Evolutionary conservation across 73 alveolate species (phyloP).

Genomic region (Paraurostyla sp.): DNA sequence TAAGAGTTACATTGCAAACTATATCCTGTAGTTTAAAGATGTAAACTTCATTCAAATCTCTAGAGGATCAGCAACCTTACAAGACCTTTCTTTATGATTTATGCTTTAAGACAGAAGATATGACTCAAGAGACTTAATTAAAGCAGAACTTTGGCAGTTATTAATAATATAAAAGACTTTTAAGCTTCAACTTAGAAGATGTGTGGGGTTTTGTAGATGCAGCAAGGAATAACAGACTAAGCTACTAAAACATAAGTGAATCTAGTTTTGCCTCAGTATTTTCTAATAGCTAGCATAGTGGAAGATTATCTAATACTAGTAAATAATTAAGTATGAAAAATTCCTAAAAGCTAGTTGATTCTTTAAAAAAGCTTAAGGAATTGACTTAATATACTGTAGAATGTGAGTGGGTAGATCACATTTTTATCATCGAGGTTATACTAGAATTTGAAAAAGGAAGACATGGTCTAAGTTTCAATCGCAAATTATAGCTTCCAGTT

Average conservation of each 20-base stretch:
- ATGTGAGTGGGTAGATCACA: background rate
- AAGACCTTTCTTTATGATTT: background rate
- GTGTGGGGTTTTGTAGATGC: background rate
- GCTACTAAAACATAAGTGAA: background rate
- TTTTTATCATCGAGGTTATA: background rate
- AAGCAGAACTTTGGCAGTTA: constrained; percentile 35
- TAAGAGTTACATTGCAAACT: background rate
- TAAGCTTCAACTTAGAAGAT: background rate
- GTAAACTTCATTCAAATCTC: background rate
- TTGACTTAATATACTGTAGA: constrained; percentile 21
- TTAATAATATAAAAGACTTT: background rate
- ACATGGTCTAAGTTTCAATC: background rate
- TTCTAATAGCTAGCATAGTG: background rate
- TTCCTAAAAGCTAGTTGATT: background rate
- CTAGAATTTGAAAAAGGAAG: constrained; percentile 6
- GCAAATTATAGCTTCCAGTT: background rate
- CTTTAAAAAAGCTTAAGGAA: background rate
- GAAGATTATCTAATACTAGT: background rate
- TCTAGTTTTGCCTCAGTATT: constrained; percentile 14
- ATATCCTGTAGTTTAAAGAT: background rate
- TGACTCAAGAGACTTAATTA: background rate
- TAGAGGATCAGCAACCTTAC: background rate
- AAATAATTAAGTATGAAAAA: background rate
- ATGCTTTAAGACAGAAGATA: constrained; percentile 35
- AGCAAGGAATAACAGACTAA: background rate